Conservation (phyloP, 495 filamentous ascomycete species). For the Terfezia boudieri region DNA sequence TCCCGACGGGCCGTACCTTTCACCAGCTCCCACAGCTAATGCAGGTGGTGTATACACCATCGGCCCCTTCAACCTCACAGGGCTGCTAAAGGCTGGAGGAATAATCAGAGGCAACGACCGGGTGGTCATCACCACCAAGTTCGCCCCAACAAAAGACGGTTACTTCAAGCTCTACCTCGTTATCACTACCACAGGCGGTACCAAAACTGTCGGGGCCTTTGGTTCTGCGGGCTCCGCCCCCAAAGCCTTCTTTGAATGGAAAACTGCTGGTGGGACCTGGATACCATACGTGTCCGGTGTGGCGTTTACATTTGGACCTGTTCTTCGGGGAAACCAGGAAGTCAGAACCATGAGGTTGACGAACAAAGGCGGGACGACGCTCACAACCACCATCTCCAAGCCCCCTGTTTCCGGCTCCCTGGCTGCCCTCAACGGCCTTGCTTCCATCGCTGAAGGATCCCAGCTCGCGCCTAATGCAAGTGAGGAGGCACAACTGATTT, state of each 20-base stretch:
- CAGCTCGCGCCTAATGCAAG: slow-evolving; percentile 15
- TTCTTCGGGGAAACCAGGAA: slow-evolving; percentile 15
- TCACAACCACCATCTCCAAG: slow-evolving; percentile 24
- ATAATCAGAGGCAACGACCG: slow-evolving; percentile 9
- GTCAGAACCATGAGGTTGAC: slow-evolving; percentile 20
- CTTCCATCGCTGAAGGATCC: slow-evolving; percentile 21
- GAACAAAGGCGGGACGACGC: slow-evolving; percentile 19
- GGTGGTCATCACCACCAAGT: slow-evolving; percentile 13
- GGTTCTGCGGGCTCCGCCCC: slow-evolving; percentile 17
- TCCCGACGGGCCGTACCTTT: slow-evolving; percentile 8
- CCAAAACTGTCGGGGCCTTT: slow-evolving; percentile 16
- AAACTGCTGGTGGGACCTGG: slow-evolving; percentile 19
- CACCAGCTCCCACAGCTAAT: neutral
- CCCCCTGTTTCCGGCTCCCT: slow-evolving; percentile 23
- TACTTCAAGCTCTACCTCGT: slow-evolving; percentile 18
- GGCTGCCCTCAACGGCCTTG: slow-evolving; percentile 20
- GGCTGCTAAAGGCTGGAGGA: slow-evolving; percentile 10
- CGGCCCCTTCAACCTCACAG: slow-evolving; percentile 19
- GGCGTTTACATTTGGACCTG: slow-evolving; percentile 20
- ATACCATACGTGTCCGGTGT: slow-evolving; percentile 14
- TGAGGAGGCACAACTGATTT: slow-evolving; percentile 18
- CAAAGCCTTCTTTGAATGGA: slow-evolving; percentile 21
- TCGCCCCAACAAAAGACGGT: slow-evolving; percentile 14
- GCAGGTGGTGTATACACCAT: slow-evolving; percentile 1
- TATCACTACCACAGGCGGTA: slow-evolving; percentile 16